phyloP scores from a whole-genome alignment of 2,329 filamentous ascomycete species.

The Alternaria arbusti region DNA sequence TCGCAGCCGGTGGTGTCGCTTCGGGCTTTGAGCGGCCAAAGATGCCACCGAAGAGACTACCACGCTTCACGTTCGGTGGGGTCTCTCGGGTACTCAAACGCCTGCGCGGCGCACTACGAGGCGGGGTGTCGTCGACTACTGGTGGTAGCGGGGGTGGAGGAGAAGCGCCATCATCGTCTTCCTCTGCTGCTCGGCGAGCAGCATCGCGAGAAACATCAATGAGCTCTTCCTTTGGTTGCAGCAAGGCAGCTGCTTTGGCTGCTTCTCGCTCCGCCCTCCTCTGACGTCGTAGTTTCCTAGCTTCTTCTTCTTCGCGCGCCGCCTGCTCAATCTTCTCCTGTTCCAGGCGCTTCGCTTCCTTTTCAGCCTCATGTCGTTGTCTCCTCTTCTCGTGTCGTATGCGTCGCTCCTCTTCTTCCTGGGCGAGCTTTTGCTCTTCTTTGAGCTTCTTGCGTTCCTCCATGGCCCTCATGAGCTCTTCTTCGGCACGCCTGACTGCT shows the following conservation, averaged over 20 bases:
- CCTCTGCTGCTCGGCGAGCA: conserved; percentile 27
- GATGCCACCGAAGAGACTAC: conserved; percentile 39
- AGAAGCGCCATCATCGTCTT: conserved; percentile 15
- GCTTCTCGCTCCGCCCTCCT: conserved; percentile 36
- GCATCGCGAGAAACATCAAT: conserved; percentile 29
- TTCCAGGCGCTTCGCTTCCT: conserved; percentile 24
- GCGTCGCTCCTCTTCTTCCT: conserved; percentile 38
- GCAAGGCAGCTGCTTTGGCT: conserved; percentile 23
- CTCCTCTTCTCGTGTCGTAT: conserved; percentile 36
- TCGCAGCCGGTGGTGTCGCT: conserved; percentile 29
- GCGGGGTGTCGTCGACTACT: conserved; percentile 21
- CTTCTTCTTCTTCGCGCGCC: conserved; percentile 34
- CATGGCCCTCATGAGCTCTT: conserved; percentile 24
- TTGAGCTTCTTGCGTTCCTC: conserved; percentile 27
- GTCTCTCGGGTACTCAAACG: conserved; percentile 37
- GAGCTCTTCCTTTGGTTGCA: conserved; percentile 19
- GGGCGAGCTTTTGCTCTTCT: conserved; percentile 28
- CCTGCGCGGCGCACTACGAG: conserved; percentile 31
- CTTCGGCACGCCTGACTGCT: conserved; percentile 31
- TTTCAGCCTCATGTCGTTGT: conserved; percentile 35
- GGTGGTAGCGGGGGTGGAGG: conserved; percentile 21
- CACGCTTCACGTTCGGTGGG: conserved; percentile 32
- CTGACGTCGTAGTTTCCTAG: conserved; percentile 28
- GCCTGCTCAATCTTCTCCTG: conserved; percentile 19
- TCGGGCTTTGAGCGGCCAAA: conserved; percentile 45